These are phyloP conservation scores for Taphrina populina DNA, from an alignment of 1,139 yeast genomes.

Conservation along the genomic window DNA sequence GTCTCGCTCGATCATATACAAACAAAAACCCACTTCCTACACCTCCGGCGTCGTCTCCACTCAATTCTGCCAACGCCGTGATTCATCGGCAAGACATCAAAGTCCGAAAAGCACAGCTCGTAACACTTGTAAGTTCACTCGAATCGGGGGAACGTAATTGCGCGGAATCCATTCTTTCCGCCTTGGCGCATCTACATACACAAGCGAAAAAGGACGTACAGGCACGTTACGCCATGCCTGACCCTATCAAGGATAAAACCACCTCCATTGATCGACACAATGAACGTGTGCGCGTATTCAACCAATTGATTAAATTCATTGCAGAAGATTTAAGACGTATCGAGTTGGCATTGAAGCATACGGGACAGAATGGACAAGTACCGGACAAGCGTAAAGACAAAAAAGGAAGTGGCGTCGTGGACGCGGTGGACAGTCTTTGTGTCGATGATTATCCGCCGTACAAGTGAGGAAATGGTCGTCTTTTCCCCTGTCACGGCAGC, in stretches of 20 bases:
- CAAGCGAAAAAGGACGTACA: conserved; percentile 21
- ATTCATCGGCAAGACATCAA: background rate
- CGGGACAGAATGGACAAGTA: conserved; percentile 2
- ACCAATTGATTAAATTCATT: conserved; percentile 21
- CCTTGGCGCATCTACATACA: conserved; percentile 12
- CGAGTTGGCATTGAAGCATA: conserved; percentile 9
- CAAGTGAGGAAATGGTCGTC: background rate
- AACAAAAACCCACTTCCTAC: conserved; percentile 18
- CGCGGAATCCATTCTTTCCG: conserved; percentile 23
- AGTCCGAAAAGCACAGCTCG: conserved; percentile 4
- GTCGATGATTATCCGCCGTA: conserved; percentile 25
- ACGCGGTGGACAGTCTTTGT: conserved; percentile 17
- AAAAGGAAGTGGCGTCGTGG: conserved; percentile 22
- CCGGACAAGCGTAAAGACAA: conserved; percentile 8
- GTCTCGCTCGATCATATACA: conserved; percentile 25
- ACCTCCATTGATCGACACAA: conserved; percentile 25
- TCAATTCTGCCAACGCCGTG: background rate
- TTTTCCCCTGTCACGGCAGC: no score
- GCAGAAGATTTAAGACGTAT: conserved; percentile 12
- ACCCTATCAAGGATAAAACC: conserved; percentile 30
- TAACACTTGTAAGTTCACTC: background rate
- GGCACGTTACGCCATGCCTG: conserved; percentile 21
- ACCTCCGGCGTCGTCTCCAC: conserved; percentile 2
- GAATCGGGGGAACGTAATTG: conserved; percentile 18
- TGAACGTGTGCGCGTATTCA: conserved; percentile 30